Percentiles rank a stretch among this genome's conserved stretches.
phyloP scores from a whole-genome alignment of 495 filamentous ascomycete genomes.

The Barbatosphaeria neglecta region DNA sequence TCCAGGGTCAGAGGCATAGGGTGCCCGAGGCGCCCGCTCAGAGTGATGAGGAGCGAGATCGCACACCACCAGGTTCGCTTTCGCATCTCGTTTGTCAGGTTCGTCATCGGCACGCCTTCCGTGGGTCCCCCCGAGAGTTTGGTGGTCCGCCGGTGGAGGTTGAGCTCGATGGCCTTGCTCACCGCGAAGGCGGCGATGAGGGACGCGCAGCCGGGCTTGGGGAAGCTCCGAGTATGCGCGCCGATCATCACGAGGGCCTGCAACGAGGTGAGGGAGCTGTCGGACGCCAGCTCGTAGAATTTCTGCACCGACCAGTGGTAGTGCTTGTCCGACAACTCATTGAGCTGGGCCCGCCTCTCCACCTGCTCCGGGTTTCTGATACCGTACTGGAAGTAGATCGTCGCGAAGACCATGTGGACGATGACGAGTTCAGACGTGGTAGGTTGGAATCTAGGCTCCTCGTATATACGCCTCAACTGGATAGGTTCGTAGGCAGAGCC shows the following conservation, averaged over 20 bases:
- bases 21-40: constrained; percentile 62
- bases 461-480: constrained; percentile 50
- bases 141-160: constrained; percentile 58
- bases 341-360: constrained; percentile 39
- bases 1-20: constrained; percentile 60
- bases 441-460: constrained; percentile 48
- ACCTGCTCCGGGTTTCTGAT: constrained; percentile 46
- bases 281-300: constrained; percentile 48
- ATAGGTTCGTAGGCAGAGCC: background rate
- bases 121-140: constrained; percentile 43
- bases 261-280: constrained; percentile 49
- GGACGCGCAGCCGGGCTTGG: constrained; percentile 65
- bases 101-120: too few relatives aligned
- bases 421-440: constrained; percentile 54
- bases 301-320: constrained; percentile 62
- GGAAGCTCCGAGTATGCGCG: constrained; percentile 58
- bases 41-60: constrained; percentile 45
- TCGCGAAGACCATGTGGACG: constrained; percentile 67
- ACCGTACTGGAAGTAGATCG: constrained; percentile 63
- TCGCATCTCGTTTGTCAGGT: constrained; percentile 57
- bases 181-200: constrained; percentile 49
- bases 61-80: constrained; percentile 70
- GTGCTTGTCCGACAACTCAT: constrained; percentile 54
- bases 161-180: constrained; percentile 55
- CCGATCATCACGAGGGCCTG: constrained; percentile 62